phyloP scores from a whole-genome alignment of 2,329 filamentous ascomycete genomes.

The Phoma sp. region DNA sequence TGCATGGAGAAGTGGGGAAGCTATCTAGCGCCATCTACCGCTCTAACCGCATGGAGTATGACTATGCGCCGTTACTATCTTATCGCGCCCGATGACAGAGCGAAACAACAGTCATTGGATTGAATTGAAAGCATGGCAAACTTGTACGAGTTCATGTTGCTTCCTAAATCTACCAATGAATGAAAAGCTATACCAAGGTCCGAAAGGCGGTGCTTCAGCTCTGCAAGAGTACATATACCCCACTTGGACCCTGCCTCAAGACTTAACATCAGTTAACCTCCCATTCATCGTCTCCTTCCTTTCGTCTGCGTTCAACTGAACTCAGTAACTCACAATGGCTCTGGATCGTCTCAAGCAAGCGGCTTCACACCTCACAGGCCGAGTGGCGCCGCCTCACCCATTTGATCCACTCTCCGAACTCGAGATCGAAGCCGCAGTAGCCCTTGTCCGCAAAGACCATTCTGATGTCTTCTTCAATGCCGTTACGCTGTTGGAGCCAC shows the following conservation, averaged over 20 bases:
- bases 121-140: conserved; percentile 16
- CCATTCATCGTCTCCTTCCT: background rate
- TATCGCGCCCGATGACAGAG: background rate
- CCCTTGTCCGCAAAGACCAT: conserved; percentile 72
- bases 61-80: background rate
- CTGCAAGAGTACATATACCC: conserved; percentile 10
- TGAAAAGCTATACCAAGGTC: background rate
- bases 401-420: conserved; percentile 75
- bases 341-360: conserved; percentile 70
- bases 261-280: background rate
- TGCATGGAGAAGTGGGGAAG: conserved; percentile 12
- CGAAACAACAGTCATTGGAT: conserved; percentile 9
- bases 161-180: conserved; percentile 10
- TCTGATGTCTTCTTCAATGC: conserved; percentile 82
- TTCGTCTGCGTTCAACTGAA: background rate
- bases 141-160: background rate
- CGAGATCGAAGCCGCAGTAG: conserved; percentile 76
- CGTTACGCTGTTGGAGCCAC: conserved; percentile 82
- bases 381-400: conserved; percentile 66
- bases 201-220: background rate
- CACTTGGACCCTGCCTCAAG: conserved; percentile 2
- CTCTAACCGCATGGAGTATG: conserved; percentile 5
- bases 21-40: background rate
- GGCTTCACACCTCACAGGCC: conserved; percentile 65
- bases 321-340: conserved; percentile 55